Evolutionary conservation across 805 yeast species (phyloP).

Genomic region (Yueomyces sp.): DNA sequence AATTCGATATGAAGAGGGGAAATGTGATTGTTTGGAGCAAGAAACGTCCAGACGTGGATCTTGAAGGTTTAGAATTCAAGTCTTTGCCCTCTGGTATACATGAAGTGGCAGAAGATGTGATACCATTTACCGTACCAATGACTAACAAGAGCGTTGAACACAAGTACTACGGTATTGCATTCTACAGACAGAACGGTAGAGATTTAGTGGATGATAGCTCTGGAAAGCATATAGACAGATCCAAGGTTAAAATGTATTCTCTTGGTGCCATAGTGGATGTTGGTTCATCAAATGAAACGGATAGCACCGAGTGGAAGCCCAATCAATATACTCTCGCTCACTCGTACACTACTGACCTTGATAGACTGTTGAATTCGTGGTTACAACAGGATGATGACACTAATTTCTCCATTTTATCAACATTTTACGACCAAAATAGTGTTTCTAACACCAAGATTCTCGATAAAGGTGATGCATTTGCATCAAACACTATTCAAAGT

Average conservation of each 20-base stretch:
- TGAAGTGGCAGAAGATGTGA: conserved; percentile 34
- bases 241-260: conserved; percentile 45
- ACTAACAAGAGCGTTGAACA: conserved; percentile 6
- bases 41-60: conserved; percentile 10
- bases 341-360: conserved; percentile 11
- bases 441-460: no score
- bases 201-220: conserved; percentile 11
- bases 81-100: conserved; percentile 63
- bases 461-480: background rate
- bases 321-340: conserved; percentile 7
- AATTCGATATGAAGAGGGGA: conserved; percentile 23
- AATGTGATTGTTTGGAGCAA: conserved; percentile 19
- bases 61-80: conserved; percentile 43
- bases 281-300: background rate
- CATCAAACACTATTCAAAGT: no score
- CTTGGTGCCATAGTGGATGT: conserved; percentile 48
- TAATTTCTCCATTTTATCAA: conserved; percentile 8
- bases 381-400: conserved; percentile 2
- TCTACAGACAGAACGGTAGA: conserved; percentile 33
- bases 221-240: conserved; percentile 24
- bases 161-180: conserved; percentile 35
- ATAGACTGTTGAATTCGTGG: conserved; percentile 14
- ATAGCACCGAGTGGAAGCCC: background rate
- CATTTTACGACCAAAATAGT: conserved; percentile 6
- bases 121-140: conserved; percentile 35